Evolutionary conservation across 192 early-diverging fungal genomes (phyloP), one percentile per base, ranked within the genome.

Genomic region (Spizellomyces sp.): DNA sequence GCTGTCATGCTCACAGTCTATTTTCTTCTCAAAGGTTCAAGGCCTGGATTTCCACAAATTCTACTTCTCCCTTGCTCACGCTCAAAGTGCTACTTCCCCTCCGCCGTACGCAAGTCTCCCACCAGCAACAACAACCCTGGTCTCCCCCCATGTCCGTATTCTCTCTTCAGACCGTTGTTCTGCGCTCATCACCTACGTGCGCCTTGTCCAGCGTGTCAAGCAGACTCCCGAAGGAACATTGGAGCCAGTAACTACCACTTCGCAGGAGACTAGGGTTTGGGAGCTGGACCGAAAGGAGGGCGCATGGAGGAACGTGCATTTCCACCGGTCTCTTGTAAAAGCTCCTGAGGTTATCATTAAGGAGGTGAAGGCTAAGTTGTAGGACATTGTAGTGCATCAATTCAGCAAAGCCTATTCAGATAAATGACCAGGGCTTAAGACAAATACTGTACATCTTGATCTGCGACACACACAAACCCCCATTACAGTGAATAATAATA

Each of bases 31-130:
- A 75, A 42, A 73, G 48, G 77, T 84, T 15, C 60, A 71, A 56
- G 82, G 82, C 42, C 66, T 81, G 1, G 72, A 69, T 15, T 84
- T 84, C 64, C 82, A 84, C 75, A 70, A 75, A 46, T 81, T 75
- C 75, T 83, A 75, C 74, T 83, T 83, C 63, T 62, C 59, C 15
- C 65, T 76, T 19, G 64, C 47, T 9, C 19, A 46, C 17, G 46
- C 63, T 10, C 21, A 55, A 12, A 36, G 45, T 58, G 68, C 63
- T 42, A 52, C 67, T 6, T 48, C 67, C 48, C 52, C 67, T 0
- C 64, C 65, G 36, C 2, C 60, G 0, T 69, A 69, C 22, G n/a
- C 27, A 22, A 6, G 58, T 22, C 12, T 21, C 5, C 54, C 48
- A 5, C 68, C 71, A 36, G 21, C 50, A 0, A 56, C 47, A 15